Evolutionary conservation across 106 monocot species (phyloP).

Genomic region (Agapanthus africanus): DNA sequence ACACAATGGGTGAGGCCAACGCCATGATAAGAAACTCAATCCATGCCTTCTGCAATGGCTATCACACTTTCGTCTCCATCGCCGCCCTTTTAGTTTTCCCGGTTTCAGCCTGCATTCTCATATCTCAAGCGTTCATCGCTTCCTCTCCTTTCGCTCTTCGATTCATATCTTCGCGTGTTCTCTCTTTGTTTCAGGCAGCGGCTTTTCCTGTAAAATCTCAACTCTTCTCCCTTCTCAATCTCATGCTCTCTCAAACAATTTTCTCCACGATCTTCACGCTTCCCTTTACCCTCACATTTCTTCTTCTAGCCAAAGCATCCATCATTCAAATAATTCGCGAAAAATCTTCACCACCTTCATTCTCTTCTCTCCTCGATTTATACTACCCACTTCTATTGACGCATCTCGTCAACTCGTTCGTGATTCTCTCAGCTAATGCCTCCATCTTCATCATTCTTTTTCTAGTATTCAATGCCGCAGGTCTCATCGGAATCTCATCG

Average conservation of each 20-base stretch:
- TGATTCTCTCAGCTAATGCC: constrained; percentile 59
- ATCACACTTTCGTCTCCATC: constrained; percentile 42
- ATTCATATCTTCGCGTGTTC: constrained; percentile 33
- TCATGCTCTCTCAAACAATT: constrained; percentile 62
- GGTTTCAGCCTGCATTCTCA: constrained; percentile 42
- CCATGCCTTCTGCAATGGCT: constrained; percentile 48
- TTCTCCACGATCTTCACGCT: constrained; percentile 41
- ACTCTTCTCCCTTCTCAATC: constrained; percentile 39
- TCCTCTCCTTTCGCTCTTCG: constrained; percentile 23
- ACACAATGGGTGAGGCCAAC: constrained; percentile 33
- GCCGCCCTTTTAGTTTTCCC: constrained; percentile 54
- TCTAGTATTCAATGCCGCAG: constrained; percentile 43
- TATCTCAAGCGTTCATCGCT: constrained; percentile 32
- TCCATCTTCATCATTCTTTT: constrained; percentile 46
- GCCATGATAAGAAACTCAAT: constrained; percentile 53
- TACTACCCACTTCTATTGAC: constrained; percentile 45
- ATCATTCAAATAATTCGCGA: constrained; percentile 24
- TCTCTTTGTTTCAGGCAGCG: constrained; percentile 45
- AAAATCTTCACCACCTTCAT: background rate
- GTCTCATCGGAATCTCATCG: constrained; percentile 27
- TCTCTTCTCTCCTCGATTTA: constrained; percentile 24
- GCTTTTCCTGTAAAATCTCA: constrained; percentile 41
- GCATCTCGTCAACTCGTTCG: constrained; percentile 43
- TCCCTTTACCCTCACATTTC: constrained; percentile 64
- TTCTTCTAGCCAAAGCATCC: constrained; percentile 55